These are phyloP conservation scores for Hanseniaspora jakobsenii DNA, from an alignment of 805 yeast species.

Conservation along the genomic window DNA sequence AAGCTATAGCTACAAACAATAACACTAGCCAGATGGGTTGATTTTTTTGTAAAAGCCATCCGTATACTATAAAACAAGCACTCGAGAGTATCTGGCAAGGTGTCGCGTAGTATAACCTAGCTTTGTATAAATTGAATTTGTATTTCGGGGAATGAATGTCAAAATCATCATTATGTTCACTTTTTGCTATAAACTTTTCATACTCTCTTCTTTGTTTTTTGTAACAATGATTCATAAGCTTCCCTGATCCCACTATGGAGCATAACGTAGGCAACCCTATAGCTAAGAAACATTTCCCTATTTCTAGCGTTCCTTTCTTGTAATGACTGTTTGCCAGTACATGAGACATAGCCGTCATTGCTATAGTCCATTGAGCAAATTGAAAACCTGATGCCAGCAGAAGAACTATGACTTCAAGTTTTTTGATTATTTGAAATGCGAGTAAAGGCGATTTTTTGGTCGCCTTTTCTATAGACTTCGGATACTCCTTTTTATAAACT, in stretches of 20 bases:
- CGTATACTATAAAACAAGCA: constrained; percentile 40
- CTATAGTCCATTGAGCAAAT: constrained; percentile 59
- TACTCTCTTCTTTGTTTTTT: constrained; percentile 20
- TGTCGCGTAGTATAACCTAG: constrained; percentile 40
- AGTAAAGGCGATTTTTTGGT: constrained; percentile 26
- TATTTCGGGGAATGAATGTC: constrained; percentile 21
- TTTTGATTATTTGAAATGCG: constrained; percentile 34
- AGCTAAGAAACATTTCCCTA: constrained; percentile 65
- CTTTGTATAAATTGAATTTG: constrained; percentile 43
- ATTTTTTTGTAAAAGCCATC: constrained; percentile 54
- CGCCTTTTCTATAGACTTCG: constrained; percentile 20
- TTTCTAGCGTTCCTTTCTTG: constrained; percentile 39
- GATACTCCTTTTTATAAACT: constrained; percentile 26
- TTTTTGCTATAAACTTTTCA: constrained; percentile 21
- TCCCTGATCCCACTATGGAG: constrained; percentile 52
- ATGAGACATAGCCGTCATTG: constrained; percentile 53
- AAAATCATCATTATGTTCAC: constrained; percentile 19
- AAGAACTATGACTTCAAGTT: constrained; percentile 36
- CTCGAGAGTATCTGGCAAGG: constrained; percentile 34
- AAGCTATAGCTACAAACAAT: constrained; percentile 44
- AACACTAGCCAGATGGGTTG: constrained; percentile 44
- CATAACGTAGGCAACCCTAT: constrained; percentile 55
- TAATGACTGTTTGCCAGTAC: constrained; percentile 37
- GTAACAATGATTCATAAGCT: constrained; percentile 38
- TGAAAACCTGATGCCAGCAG: constrained; percentile 50